Conservation (phyloP, 495 filamentous ascomycete species). For the Hypomontagnella submonticulosa region DNA sequence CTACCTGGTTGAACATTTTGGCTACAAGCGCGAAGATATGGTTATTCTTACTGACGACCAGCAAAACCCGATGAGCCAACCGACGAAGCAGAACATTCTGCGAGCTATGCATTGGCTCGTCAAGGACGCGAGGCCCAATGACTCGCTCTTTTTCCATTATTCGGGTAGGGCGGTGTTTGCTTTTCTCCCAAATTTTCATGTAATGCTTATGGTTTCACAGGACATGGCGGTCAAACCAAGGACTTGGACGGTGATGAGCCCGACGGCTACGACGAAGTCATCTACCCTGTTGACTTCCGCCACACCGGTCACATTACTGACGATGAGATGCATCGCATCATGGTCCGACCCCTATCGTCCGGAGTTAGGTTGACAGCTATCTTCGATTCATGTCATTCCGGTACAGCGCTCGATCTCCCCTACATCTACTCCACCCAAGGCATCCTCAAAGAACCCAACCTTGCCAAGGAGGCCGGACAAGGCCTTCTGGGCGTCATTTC, state of each 20-base stretch:
- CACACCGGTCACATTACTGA: conserved; percentile 93
- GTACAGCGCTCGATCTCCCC: conserved; percentile 93
- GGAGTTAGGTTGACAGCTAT: conserved; percentile 96
- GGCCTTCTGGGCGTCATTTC: conserved; percentile 90
- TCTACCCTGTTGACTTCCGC: conserved; percentile 96
- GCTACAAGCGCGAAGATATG: conserved; percentile 97
- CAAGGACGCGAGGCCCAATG: conserved; percentile 92
- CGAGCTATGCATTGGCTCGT: conserved; percentile 99
- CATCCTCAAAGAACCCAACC: conserved; percentile 96
- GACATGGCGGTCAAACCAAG: conserved; percentile 96
- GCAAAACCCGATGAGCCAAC: conserved; percentile 96
- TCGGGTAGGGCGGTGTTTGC: conserved; percentile 71
- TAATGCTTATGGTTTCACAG: conserved; percentile 54
- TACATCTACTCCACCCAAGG: conserved; percentile 97
- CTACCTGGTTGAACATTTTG: conserved; percentile 90
- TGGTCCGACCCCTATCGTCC: conserved; percentile 83
- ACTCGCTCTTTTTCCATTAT: conserved; percentile 98
- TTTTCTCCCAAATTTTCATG: background rate
- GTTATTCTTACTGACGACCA: conserved; percentile 97
- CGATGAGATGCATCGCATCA: conserved; percentile 98
- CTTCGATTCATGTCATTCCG: conserved; percentile 99
- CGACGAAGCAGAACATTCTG: conserved; percentile 94
- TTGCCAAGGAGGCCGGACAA: conserved; percentile 97
- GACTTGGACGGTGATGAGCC: conserved; percentile 95
- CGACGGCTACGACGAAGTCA: conserved; percentile 96